phyloP scores from a whole-genome alignment of 1,284 basidiomycete species.

The Retiboletus flavoniger region DNA sequence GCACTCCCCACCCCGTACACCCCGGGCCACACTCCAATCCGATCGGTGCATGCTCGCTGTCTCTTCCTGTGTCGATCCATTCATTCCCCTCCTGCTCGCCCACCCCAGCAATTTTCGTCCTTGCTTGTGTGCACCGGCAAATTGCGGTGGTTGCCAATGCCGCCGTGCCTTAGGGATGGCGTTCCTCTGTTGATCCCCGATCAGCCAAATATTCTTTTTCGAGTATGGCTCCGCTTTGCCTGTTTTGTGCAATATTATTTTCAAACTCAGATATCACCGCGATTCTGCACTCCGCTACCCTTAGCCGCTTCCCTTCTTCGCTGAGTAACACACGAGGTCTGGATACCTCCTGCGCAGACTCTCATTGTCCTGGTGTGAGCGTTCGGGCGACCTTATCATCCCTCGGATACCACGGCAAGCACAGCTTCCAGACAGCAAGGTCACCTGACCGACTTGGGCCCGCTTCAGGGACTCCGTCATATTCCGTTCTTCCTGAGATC shows the following conservation, averaged over 20 bases:
- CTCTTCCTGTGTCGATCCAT: slow-evolving; percentile 2
- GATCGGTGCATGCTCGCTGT: background rate
- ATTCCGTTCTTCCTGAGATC: slow-evolving; percentile 25
- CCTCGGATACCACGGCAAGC: slow-evolving; percentile 23
- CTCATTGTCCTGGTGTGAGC: slow-evolving; percentile 8
- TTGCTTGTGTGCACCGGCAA: slow-evolving; percentile 22
- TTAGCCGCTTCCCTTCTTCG: slow-evolving; percentile 13
- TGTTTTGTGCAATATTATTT: slow-evolving; percentile 13
- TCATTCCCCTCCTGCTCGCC: background rate
- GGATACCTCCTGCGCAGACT: background rate
- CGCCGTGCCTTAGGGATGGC: slow-evolving; percentile 33
- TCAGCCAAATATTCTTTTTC: slow-evolving; percentile 36
- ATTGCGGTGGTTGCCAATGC: slow-evolving; percentile 29
- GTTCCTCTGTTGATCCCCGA: slow-evolving; percentile 38
- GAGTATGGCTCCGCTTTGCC: slow-evolving; percentile 33
- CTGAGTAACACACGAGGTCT: slow-evolving; percentile 9
- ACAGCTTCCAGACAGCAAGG: background rate
- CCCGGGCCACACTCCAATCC: background rate
- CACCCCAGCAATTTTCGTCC: background rate
- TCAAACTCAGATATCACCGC: slow-evolving; percentile 31
- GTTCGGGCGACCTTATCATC: background rate
- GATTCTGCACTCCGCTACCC: slow-evolving; percentile 15
- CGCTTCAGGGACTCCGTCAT: slow-evolving; percentile 22
- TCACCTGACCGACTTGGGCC: slow-evolving; percentile 22
- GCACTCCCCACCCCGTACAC: background rate